A percentile compares a stretch with the other conserved stretches of the same genome.
phyloP scores from a whole-genome alignment of 495 filamentous ascomycete species.

The Penicillium ucsense region DNA sequence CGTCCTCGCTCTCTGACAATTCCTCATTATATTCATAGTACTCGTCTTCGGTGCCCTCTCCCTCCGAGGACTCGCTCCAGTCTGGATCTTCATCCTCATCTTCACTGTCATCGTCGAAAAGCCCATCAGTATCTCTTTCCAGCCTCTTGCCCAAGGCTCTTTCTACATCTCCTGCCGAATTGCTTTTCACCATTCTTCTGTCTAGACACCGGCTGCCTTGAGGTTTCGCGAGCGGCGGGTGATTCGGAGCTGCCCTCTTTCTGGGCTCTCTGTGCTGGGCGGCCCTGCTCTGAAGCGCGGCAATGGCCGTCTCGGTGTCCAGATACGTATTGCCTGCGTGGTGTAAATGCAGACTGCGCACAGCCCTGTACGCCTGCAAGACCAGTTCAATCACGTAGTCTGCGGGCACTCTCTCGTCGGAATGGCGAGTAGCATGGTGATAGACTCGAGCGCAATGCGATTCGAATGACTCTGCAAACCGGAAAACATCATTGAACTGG shows the following conservation, averaged over 20 bases:
- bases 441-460: conserved; percentile 8
- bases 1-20: conserved; percentile 2
- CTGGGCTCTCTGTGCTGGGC: neutral
- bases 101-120: conserved; percentile 1
- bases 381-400: conserved; percentile 8
- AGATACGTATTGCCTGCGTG: conserved; percentile 1
- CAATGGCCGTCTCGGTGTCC: conserved; percentile 2
- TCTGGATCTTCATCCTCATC: conserved; percentile 8
- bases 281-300: conserved; percentile 1
- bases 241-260: neutral
- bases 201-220: too few relatives aligned
- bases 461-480: conserved; percentile 7
- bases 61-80: conserved; percentile 4
- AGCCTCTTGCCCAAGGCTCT: neutral
- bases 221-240: neutral
- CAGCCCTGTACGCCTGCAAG: conserved; percentile 8
- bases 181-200: too few relatives aligned
- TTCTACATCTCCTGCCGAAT: neutral
- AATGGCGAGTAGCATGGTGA: conserved; percentile 2
- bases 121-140: neutral
- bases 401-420: conserved; percentile 1
- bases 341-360: conserved; percentile 8
- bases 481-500: conserved; percentile 5
- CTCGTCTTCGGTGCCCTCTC: conserved; percentile 6
- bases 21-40: conserved; percentile 11